Evolutionary conservation across 768 basidiomycete species (phyloP).

Genomic region (Russula vinacea): DNA sequence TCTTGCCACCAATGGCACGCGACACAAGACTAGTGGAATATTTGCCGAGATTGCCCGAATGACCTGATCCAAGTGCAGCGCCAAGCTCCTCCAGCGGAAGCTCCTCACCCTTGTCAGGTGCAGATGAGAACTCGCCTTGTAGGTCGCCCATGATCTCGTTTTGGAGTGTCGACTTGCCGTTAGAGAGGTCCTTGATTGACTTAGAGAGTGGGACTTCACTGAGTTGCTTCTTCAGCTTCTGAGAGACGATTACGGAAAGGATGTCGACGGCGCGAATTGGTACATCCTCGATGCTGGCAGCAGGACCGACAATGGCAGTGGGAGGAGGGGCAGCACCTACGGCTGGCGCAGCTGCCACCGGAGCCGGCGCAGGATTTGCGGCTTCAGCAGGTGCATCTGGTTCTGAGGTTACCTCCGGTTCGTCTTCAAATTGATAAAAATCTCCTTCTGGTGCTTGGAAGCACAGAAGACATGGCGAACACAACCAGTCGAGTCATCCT

Average conservation of each 20-base stretch:
- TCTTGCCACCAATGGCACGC: constrained; percentile 37
- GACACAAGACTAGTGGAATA: constrained; percentile 40
- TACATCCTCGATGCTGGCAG: constrained; percentile 76
- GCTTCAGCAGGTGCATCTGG: constrained; percentile 38
- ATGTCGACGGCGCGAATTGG: constrained; percentile 91
- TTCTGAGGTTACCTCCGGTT: constrained; percentile 42
- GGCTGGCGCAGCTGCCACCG: constrained; percentile 38
- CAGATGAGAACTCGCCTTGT: constrained; percentile 89
- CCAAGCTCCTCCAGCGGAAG: constrained; percentile 95
- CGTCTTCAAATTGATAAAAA: constrained; percentile 97
- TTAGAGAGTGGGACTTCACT: constrained; percentile 87
- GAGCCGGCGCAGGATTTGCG: constrained; percentile 34
- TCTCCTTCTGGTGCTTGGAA: constrained; percentile 93
- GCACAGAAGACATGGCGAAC: constrained; percentile 84
- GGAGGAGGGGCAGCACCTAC: constrained; percentile 43
- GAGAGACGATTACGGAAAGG: constrained; percentile 83
- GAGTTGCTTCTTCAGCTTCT: constrained; percentile 95
- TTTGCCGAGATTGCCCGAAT: constrained; percentile 86
- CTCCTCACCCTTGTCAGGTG: constrained; percentile 98
- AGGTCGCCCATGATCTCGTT: constrained; percentile 98
- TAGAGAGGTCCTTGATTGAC: constrained; percentile 97
- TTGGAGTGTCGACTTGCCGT: constrained; percentile 97
- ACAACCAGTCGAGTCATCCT: constrained; percentile 80
- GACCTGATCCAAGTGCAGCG: constrained; percentile 74
- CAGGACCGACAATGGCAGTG: constrained; percentile 41